Base-by-base conservation (phyloP, 2,329 filamentous ascomycete genomes). In the Penicillium verrucosum region DNA sequence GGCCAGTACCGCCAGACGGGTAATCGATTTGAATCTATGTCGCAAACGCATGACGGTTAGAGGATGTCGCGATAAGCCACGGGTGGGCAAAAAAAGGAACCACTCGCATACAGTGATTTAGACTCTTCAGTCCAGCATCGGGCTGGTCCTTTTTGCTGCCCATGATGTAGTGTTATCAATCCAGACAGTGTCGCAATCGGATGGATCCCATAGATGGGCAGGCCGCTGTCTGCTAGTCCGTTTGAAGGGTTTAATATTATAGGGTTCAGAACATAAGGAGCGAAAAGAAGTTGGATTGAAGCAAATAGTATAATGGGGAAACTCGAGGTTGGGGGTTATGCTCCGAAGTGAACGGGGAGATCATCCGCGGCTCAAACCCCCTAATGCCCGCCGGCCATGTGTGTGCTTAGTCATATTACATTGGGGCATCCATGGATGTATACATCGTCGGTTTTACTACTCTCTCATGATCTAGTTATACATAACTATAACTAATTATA, bases 1-100 rank as follows among this genome's bases (percentile, higher is more conserved):
- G 96, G 77, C 60, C 80, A 79, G 78, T 97, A 96, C 68, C 94
- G 88, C 94, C 94, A 97, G 82, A 76, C 75, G 53, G 94, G 92
- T 57, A 99, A 85, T 64, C 86, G 86, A 72, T 86, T 85, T 70
- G 89, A 91, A 77, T 96, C 92, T 96, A 69, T 56, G 32, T 47
- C 53, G 53, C 47, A 44, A 56, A 48, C 36, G 41, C 44, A 34
- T 29, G 23, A 18, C 9, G 32, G 58, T 67, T 57, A 70, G 56
- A 49, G 40, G 11, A 49, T 23, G 53, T 34, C 32, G 3, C 23
- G 18, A 45, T 11, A 25, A 36, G 5, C 21, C 29, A 36, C 11
- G 25, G 9, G 30, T n/a, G n/a, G 1, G 41, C 7, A 8, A 16
- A 4, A 34, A 9, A 8, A 1, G 40, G 23, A 5, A 30, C 2